Conservation (phyloP, 768 basidiomycete species). For the Collybia sp. region DNA sequence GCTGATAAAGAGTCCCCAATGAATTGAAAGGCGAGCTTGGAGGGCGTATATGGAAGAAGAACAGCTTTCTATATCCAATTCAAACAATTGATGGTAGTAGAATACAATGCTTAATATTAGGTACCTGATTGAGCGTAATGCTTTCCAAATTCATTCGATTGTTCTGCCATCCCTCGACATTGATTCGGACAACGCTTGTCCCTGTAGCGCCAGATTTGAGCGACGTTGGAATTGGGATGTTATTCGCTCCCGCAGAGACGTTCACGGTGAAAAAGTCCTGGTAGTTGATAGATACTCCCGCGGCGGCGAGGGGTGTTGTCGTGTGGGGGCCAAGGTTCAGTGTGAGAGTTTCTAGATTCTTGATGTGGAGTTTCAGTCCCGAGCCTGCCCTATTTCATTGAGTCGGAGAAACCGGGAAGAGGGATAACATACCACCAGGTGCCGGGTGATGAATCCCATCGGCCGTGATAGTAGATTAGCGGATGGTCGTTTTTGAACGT, state of each 20-base stretch:
- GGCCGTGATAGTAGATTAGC: slow-evolving; percentile 42
- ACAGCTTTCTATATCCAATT: slow-evolving; percentile 36
- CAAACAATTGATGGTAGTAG: neutral
- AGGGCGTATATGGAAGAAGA: slow-evolving; percentile 39
- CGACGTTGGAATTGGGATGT: slow-evolving; percentile 28
- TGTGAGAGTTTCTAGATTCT: slow-evolving; percentile 34
- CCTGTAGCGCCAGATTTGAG: neutral
- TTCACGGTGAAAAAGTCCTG: slow-evolving; percentile 41
- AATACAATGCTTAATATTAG: slow-evolving; percentile 2
- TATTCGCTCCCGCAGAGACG: slow-evolving; percentile 40
- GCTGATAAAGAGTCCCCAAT: slow-evolving; percentile 57
- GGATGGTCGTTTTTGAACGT: slow-evolving; percentile 32
- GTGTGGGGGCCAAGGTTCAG: slow-evolving; percentile 47
- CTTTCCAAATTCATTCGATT: slow-evolving; percentile 50
- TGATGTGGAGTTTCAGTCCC: slow-evolving; percentile 45
- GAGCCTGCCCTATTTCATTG: slow-evolving; percentile 40
- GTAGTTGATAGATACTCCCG: slow-evolving; percentile 47
- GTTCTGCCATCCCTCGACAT: slow-evolving; percentile 56
- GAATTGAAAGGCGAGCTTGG: slow-evolving; percentile 45
- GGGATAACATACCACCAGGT: slow-evolving; percentile 46
- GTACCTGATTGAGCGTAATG: slow-evolving; percentile 38
- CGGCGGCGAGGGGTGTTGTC: slow-evolving; percentile 36
- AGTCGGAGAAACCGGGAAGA: neutral
- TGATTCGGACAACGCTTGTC: slow-evolving; percentile 35
- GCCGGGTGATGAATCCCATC: slow-evolving; percentile 48